Evolutionary conservation across 176 grass and related monocot species (phyloP).

Genomic region (Calamus simplicifolius): DNA sequence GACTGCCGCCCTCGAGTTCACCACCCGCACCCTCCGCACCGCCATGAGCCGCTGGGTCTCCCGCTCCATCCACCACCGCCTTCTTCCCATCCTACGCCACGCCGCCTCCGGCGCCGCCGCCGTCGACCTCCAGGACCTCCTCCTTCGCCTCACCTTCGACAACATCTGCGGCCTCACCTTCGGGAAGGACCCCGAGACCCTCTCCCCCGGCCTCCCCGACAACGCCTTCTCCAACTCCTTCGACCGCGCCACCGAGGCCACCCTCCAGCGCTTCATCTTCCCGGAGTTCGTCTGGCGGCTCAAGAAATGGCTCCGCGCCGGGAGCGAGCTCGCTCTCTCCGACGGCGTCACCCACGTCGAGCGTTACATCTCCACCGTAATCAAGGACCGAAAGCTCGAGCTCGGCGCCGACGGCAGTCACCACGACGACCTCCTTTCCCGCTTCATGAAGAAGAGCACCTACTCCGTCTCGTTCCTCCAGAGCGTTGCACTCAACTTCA

Average conservation of each 20-base stretch:
- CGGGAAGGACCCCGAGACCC: constrained; percentile 90
- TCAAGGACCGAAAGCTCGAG: constrained; percentile 81
- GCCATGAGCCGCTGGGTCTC: constrained; percentile 93
- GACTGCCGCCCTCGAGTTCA: constrained; percentile 94
- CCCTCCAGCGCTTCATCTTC: constrained; percentile 82
- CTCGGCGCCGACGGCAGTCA: constrained; percentile 27
- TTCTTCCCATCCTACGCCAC: constrained; percentile 61
- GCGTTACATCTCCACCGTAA: constrained; percentile 68
- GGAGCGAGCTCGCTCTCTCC: constrained; percentile 73
- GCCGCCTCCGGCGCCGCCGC: not conserved
- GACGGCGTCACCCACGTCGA: constrained; percentile 79
- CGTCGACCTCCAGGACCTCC: constrained; percentile 87
- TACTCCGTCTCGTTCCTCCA: constrained; percentile 86
- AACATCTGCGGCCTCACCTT: constrained; percentile 93
- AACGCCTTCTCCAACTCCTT: constrained; percentile 79
- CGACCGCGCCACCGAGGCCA: constrained; percentile 94
- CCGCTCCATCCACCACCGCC: constrained; percentile 62
- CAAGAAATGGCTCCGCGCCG: constrained; percentile 72
- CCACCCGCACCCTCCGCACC: constrained; percentile 70
- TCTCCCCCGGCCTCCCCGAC: constrained; percentile 57
- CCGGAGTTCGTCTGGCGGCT: constrained; percentile 78
- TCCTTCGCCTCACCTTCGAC: constrained; percentile 89
- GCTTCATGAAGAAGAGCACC: constrained; percentile 88
- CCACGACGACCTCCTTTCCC: constrained; percentile 93
- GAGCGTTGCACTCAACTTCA: constrained; percentile 97